Evolutionary conservation across 495 filamentous ascomycete genomes (phyloP).

Genomic region (Aspergillus avenaceus): DNA sequence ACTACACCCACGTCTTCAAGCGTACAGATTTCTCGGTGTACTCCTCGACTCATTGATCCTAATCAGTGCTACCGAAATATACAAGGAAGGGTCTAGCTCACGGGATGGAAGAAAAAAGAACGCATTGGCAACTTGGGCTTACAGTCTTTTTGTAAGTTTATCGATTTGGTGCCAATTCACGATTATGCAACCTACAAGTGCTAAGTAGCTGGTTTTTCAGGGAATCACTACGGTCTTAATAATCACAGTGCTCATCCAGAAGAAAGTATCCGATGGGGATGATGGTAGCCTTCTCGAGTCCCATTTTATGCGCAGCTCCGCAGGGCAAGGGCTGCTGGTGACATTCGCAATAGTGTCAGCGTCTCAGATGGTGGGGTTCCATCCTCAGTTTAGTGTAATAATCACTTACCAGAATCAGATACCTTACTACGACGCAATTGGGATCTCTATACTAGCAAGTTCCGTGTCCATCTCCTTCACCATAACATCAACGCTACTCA

Average conservation of each 20-base stretch:
- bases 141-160: conserved; percentile 34
- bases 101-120: conserved; percentile 25
- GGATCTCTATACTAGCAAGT: conserved; percentile 29
- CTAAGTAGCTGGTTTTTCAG: conserved; percentile 11
- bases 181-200: neutral
- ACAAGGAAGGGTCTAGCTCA: conserved; percentile 11
- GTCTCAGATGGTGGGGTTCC: conserved; percentile 36
- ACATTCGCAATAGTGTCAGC: conserved; percentile 29
- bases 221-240: conserved; percentile 29
- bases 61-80: conserved; percentile 29
- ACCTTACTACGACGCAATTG: conserved; percentile 29
- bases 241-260: conserved; percentile 20
- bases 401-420: conserved; percentile 25
- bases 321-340: conserved; percentile 29
- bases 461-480: conserved; percentile 31
- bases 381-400: neutral
- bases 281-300: conserved; percentile 21
- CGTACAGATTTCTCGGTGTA: conserved; percentile 22
- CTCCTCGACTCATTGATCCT: conserved; percentile 35
- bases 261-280: conserved; percentile 18
- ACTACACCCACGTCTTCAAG: conserved; percentile 19
- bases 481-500: conserved; percentile 19
- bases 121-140: conserved; percentile 28
- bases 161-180: neutral
- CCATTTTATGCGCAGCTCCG: conserved; percentile 32